Percentiles rank a stretch among this genome's conserved stretches.
phyloP scores from a whole-genome alignment of 2,329 filamentous ascomycete genomes.

The Neonectria magnoliae region DNA sequence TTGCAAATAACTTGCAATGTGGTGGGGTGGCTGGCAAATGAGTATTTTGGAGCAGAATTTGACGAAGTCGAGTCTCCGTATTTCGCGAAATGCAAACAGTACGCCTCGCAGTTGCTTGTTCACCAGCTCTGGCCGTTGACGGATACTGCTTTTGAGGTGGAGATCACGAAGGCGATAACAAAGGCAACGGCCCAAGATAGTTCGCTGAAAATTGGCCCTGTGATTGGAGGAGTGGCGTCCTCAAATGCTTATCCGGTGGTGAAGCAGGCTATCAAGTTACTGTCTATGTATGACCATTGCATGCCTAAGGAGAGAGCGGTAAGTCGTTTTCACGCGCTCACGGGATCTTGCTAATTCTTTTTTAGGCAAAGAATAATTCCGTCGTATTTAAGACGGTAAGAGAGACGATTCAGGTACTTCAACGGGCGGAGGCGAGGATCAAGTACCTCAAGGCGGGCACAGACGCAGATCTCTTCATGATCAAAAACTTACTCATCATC shows the following conservation, averaged over 20 bases:
- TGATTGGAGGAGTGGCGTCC: conserved; percentile 59
- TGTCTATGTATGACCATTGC: conserved; percentile 70
- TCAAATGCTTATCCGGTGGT: conserved; percentile 69
- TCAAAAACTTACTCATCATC: conserved; percentile 92
- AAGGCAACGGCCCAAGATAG: conserved; percentile 59
- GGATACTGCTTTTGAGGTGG: conserved; percentile 64
- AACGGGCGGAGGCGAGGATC: conserved; percentile 78
- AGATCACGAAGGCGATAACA: conserved; percentile 65
- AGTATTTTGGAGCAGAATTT: conserved; percentile 65
- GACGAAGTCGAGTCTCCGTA: conserved; percentile 68
- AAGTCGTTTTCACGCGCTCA: conserved; percentile 43
- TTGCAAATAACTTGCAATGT: conserved; percentile 64
- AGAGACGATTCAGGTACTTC: conserved; percentile 85
- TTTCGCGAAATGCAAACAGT: conserved; percentile 63
- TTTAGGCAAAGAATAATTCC: conserved; percentile 58
- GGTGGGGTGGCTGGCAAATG: conserved; percentile 66
- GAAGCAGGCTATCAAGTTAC: conserved; percentile 66
- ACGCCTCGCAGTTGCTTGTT: conserved; percentile 64
- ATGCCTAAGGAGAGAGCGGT: conserved; percentile 73
- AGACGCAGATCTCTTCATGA: conserved; percentile 89
- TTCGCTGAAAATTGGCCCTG: conserved; percentile 61
- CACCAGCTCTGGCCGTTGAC: conserved; percentile 68
- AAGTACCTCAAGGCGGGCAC: conserved; percentile 67
- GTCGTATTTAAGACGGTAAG: conserved; percentile 80
- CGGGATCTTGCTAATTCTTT: conserved; percentile 26